Conservation (phyloP, 148 eudicot species). For the Camellia lanceoleosa region DNA sequence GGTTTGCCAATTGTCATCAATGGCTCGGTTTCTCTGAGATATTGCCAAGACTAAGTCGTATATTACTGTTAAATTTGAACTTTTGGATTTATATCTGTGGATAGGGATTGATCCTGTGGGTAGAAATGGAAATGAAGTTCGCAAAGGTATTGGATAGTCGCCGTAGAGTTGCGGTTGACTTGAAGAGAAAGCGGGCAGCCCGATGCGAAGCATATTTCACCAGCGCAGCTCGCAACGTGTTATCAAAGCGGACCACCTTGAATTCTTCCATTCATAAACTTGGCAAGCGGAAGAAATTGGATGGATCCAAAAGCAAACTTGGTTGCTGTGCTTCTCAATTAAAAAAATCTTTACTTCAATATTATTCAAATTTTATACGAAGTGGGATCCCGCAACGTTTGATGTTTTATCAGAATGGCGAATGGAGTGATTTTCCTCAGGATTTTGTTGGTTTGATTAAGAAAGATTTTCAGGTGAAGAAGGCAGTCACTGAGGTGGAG, state of each 20-base stretch:
- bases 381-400: conserved; percentile 67
- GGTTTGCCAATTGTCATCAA: conserved; percentile 13
- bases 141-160: conserved; percentile 72
- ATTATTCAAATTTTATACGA: conserved; percentile 57
- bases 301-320: conserved; percentile 36
- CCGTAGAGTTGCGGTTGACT: conserved; percentile 38
- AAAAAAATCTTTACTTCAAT: conserved; percentile 35
- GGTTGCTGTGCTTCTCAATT: conserved; percentile 32
- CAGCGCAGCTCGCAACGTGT: conserved; percentile 25
- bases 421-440: conserved; percentile 66
- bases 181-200: conserved; percentile 57
- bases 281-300: conserved; percentile 70
- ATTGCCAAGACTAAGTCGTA: conserved; percentile 19
- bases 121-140: conserved; percentile 60
- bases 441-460: conserved; percentile 48
- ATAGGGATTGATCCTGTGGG: conserved; percentile 47
- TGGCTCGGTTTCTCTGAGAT: conserved; percentile 35
- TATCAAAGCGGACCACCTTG: conserved; percentile 34
- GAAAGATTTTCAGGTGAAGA: conserved; percentile 58
- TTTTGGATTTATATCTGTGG: conserved; percentile 40
- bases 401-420: conserved; percentile 66
- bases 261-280: conserved; percentile 38
- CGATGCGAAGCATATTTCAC: conserved; percentile 24
- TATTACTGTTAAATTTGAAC: conserved; percentile 25
- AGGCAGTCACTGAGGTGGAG: conserved; percentile 59